Evolutionary conservation across 768 basidiomycete genomes (phyloP).

Genomic region (Panus rudis): DNA sequence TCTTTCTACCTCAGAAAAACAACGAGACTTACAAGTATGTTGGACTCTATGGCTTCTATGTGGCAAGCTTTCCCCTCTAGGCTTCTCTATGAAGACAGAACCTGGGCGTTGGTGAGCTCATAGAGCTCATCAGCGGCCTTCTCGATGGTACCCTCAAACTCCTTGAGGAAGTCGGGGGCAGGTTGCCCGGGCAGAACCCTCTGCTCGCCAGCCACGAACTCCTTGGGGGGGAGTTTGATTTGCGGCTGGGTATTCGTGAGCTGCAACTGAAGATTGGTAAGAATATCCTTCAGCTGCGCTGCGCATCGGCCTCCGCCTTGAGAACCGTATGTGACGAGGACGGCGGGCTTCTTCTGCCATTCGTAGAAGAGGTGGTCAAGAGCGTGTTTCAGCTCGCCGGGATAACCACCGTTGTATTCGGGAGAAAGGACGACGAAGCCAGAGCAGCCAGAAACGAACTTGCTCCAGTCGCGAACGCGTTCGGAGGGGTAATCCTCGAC

Average conservation of each 20-base stretch:
- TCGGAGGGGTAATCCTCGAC: constrained; percentile 23
- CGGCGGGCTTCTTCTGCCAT: constrained; percentile 28
- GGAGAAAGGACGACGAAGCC: constrained; percentile 31
- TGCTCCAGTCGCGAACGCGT: constrained; percentile 25
- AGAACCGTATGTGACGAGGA: constrained; percentile 29
- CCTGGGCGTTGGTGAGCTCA: no score
- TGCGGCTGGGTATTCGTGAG: constrained; percentile 10
- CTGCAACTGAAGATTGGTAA: constrained; percentile 19
- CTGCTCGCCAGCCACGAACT: constrained; percentile 9
- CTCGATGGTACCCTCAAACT: constrained; percentile 9
- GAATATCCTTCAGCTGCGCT: constrained; percentile 23
- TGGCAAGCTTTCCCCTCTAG: no score
- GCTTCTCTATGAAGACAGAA: no score
- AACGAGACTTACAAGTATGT: no score
- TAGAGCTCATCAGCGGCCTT: constrained; percentile 13
- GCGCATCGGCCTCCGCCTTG: constrained; percentile 25
- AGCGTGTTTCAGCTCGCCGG: constrained; percentile 32
- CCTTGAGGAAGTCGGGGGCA: constrained; percentile 16
- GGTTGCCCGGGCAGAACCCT: constrained; percentile 10
- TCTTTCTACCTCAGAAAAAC: no score
- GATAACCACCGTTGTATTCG: constrained; percentile 35
- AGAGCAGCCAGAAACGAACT: constrained; percentile 20
- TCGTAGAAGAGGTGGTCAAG: constrained; percentile 34
- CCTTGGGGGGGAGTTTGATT: constrained; percentile 13
- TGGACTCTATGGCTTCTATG: no score